phyloP scores from a whole-genome alignment of 345 rosid genomes.

The Geranium brycei region DNA sequence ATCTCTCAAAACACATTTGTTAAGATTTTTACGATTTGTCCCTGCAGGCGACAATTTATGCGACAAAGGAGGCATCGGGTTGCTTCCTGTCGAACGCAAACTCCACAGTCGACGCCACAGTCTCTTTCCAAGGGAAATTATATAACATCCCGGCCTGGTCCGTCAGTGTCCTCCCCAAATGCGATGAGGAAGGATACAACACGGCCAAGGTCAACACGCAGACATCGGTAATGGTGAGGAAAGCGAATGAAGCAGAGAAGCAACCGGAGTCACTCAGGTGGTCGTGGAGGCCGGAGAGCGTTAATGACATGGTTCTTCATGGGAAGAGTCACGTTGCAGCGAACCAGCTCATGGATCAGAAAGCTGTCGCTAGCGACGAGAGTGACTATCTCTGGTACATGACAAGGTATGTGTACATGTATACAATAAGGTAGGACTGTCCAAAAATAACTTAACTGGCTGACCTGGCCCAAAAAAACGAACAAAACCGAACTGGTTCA shows the following conservation, averaged over 20 bases:
- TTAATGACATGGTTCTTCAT: neutral
- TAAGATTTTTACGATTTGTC: neutral
- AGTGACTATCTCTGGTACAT: conserved; percentile 34
- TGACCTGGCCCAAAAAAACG: too few species aligned
- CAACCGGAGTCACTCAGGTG: conserved; percentile 19
- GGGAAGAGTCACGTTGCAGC: conserved; percentile 5
- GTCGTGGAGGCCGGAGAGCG: conserved; percentile 18
- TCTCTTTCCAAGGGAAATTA: conserved; percentile 31
- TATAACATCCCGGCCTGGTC: conserved; percentile 58
- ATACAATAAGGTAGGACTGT: too few species aligned
- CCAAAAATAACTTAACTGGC: too few species aligned
- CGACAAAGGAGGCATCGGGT: conserved; percentile 23
- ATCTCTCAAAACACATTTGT: neutral
- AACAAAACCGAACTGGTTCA: too few species aligned
- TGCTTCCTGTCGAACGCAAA: conserved; percentile 53
- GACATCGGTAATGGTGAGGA: conserved; percentile 30
- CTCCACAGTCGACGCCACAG: conserved; percentile 20
- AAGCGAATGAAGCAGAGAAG: conserved; percentile 13
- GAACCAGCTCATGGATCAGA: conserved; percentile 24
- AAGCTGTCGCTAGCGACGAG: conserved; percentile 21
- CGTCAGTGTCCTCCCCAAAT: conserved; percentile 55
- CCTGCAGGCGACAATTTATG: conserved; percentile 32
- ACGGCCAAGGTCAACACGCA: conserved; percentile 63
- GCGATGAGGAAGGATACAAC: conserved; percentile 38
- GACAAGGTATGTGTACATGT: conserved; percentile 21